Evolutionary conservation across 2,329 filamentous ascomycete genomes (phyloP).

Genomic region (Hymenoscyphus linearis): DNA sequence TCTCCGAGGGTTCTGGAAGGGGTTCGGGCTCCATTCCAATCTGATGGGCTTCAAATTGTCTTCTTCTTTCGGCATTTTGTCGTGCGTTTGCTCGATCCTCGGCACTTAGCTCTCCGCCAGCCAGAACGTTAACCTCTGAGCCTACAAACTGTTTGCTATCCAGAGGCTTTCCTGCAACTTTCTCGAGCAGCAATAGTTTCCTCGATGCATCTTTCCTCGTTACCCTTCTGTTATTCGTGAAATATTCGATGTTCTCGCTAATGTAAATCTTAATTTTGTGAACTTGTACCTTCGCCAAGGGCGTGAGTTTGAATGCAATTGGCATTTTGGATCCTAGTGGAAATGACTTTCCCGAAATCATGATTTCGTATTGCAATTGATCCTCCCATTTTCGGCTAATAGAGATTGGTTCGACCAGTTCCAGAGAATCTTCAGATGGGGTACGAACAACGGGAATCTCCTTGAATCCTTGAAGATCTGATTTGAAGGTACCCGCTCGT

Average conservation of each 20-base stretch:
- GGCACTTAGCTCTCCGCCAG: slow-evolving; percentile 62
- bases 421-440: slow-evolving; percentile 63
- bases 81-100: slow-evolving; percentile 32
- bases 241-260: slow-evolving; percentile 69
- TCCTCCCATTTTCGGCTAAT: slow-evolving; percentile 74
- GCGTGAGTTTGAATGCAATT: slow-evolving; percentile 71
- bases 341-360: slow-evolving; percentile 73
- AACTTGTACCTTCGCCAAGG: slow-evolving; percentile 67
- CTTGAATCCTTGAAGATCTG: slow-evolving; percentile 61
- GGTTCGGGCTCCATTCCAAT: slow-evolving; percentile 40
- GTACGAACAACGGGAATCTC: slow-evolving; percentile 65
- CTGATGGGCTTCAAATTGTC: slow-evolving; percentile 48
- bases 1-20: slow-evolving; percentile 40
- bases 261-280: slow-evolving; percentile 70
- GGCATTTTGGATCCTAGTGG: slow-evolving; percentile 66
- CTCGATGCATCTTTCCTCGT: slow-evolving; percentile 61
- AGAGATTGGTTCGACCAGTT: slow-evolving; percentile 69
- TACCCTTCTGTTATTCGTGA: slow-evolving; percentile 60
- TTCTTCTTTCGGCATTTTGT: slow-evolving; percentile 29
- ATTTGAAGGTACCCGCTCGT: slow-evolving; percentile 64
- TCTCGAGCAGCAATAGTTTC: slow-evolving; percentile 67
- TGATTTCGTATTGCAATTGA: slow-evolving; percentile 71
- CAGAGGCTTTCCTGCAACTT: slow-evolving; percentile 58
- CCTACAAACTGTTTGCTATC: slow-evolving; percentile 56
- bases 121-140: slow-evolving; percentile 59